Evolutionary conservation across 768 basidiomycete genomes (phyloP).

Genomic region (Leccinum sublutescens): DNA sequence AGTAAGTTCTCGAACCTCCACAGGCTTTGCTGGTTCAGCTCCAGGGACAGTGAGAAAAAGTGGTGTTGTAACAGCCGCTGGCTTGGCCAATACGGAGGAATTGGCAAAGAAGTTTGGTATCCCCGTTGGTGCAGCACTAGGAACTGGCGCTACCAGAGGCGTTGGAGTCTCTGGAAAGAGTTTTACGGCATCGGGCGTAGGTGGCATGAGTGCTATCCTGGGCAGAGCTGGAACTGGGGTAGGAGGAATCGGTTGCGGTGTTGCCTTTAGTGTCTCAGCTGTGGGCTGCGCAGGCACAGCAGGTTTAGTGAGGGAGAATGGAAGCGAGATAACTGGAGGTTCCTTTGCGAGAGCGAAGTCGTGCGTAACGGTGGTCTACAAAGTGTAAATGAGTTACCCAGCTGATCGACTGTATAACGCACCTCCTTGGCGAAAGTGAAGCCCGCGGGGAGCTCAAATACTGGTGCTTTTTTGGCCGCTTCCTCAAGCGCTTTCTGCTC

Average conservation of each 20-base stretch:
- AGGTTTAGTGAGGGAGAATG: constrained; percentile 59
- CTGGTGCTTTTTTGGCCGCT: constrained; percentile 52
- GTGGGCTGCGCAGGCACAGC: constrained; percentile 3
- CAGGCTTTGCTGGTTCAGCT: constrained; percentile 9
- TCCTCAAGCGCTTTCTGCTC: constrained; percentile 52
- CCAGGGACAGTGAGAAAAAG: constrained; percentile 24
- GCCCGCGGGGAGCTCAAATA: constrained; percentile 57
- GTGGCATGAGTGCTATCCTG: constrained; percentile 24
- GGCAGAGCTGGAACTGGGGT: constrained; percentile 15
- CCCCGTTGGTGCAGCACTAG: constrained; percentile 12
- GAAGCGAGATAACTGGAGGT: constrained; percentile 61
- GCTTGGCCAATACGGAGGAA: constrained; percentile 47
- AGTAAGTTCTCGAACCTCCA: not conserved
- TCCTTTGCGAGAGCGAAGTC: constrained; percentile 52
- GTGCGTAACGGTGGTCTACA: constrained; percentile 37
- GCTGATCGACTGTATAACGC: constrained; percentile 21
- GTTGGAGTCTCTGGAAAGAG: constrained; percentile 11
- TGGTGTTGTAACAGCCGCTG: constrained; percentile 18
- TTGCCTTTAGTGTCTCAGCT: constrained; percentile 15
- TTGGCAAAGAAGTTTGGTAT: constrained; percentile 67
- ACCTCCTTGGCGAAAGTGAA: constrained; percentile 71
- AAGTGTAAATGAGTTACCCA: constrained; percentile 5
- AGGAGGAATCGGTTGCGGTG: constrained; percentile 16
- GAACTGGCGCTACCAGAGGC: constrained; percentile 2
- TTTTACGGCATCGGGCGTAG: constrained; percentile 27